A percentile compares a stretch with the other conserved stretches of the same genome.
These are phyloP conservation scores for Phytophthora tubulina DNA, from an alignment of 352 stramenopile genomes.

Conservation along the genomic window DNA sequence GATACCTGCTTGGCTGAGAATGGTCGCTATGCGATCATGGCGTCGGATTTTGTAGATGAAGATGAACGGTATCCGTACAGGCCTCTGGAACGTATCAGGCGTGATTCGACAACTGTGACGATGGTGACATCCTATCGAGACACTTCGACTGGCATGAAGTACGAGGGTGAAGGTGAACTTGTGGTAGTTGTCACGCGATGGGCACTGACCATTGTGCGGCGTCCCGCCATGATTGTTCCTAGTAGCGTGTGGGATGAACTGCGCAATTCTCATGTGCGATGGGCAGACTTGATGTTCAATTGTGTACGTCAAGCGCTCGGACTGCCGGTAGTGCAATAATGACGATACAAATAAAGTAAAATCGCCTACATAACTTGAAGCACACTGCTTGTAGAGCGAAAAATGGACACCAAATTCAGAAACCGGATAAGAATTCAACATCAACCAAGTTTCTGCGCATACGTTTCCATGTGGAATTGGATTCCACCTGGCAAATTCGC, in stretches of 20 bases:
- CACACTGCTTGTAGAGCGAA: no score
- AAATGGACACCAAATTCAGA: no score
- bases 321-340: constrained; percentile 28
- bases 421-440: no score
- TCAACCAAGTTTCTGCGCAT: no score
- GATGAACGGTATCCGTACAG: constrained; percentile 65
- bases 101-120: constrained; percentile 52
- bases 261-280: constrained; percentile 34
- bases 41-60: constrained; percentile 60
- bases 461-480: no score
- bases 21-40: constrained; percentile 48
- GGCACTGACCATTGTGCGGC: constrained; percentile 33
- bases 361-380: background rate
- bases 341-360: background rate
- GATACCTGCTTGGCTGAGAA: constrained; percentile 23
- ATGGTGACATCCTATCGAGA: constrained; percentile 46
- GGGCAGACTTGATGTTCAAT: constrained; percentile 43
- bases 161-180: constrained; percentile 25
- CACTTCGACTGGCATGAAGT: background rate
- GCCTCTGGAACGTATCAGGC: constrained; percentile 51
- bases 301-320: constrained; percentile 44
- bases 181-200: constrained; percentile 44
- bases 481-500: no score
- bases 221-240: constrained; percentile 28
- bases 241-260: constrained; percentile 28